Evolutionary conservation across 2,329 filamentous ascomycete species (phyloP), one percentile per base, ranked within the genome.

Genomic region (Fulvia fulva): DNA sequence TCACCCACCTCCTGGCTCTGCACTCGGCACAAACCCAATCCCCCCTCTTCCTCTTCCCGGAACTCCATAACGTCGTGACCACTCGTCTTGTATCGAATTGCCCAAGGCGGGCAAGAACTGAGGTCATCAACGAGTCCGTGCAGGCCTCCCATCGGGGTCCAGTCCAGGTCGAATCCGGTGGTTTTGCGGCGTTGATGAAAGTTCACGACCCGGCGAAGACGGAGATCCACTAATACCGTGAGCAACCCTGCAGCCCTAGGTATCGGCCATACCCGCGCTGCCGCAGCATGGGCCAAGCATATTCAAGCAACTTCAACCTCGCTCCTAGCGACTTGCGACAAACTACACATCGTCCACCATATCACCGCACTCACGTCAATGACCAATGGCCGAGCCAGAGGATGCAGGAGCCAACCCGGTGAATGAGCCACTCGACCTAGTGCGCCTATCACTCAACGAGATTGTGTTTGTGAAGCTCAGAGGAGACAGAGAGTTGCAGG

Each of bases 391-490:
- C 68, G 92, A 96, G 76, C 83, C 81, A 63, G 90, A 89, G 72
- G 85, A 87, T 66, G 80, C 84, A 58, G 74, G 80, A 53, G 80
- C 82, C 67, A 71, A 72, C 58, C 70, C 72, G 55, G 89, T 91
- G 57, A 87, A 92, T 54, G 93, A 99, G 79, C 93, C 95, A 56
- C 88, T 99, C 71, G 94, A 97, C 76, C 86, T 99, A 44, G 94
- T 99, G 67, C 90, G 92, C 67, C 85, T 99, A 57, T 90, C 93
- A 67, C 84, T 99, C 50, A 93, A 97, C 75, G 94, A 99, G 77
- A 86, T 94, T 47, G 94, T 99, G 53, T 96, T 97, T 76, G 93
- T 99, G 66, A 97, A 97, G 83, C 83, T 99, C 65, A 85, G 94
- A 71, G 94, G 94, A 68, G 94, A 99, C 75, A 86, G 94, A 65